Percentiles rank a stretch among this genome's conserved stretches.
phyloP scores from a whole-genome alignment of 2,329 filamentous ascomycete genomes.

The Penicillium sp. region DNA sequence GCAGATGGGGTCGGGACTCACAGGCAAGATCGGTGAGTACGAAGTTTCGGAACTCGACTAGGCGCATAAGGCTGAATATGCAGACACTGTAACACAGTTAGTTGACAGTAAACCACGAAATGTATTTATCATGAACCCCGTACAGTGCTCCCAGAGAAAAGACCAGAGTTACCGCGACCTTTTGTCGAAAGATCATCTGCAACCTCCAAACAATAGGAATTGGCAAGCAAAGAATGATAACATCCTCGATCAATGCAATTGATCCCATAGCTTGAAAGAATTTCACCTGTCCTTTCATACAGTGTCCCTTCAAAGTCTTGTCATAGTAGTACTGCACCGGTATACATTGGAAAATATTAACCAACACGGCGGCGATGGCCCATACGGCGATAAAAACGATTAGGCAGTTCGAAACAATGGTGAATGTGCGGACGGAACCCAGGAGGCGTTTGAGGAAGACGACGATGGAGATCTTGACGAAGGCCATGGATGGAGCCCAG shows the following conservation, averaged over 20 bases:
- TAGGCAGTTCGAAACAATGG: constrained; percentile 6
- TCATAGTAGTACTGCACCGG: constrained; percentile 31
- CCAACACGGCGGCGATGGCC: constrained; percentile 25
- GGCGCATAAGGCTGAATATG: constrained; percentile 25
- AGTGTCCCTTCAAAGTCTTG: constrained; percentile 25
- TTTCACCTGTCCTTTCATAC: constrained; percentile 27
- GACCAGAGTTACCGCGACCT: constrained; percentile 18
- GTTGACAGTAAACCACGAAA: neutral
- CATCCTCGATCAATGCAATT: constrained; percentile 24
- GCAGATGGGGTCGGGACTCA: neutral
- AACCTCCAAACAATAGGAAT: constrained; percentile 29
- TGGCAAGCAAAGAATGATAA: constrained; percentile 29
- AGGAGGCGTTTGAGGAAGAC: constrained; percentile 27
- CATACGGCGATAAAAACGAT: constrained; percentile 24
- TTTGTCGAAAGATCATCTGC: constrained; percentile 19
- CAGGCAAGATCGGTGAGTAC: neutral
- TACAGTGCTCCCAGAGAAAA: constrained; percentile 27
- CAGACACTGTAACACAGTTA: constrained; percentile 21
- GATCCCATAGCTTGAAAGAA: constrained; percentile 26
- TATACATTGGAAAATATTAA: constrained; percentile 30
- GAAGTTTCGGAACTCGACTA: neutral
- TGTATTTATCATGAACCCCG: neutral
- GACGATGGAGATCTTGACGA: constrained; percentile 30
- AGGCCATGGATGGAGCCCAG: constrained; percentile 26
- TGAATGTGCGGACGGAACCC: constrained; percentile 12